Base-by-base conservation (phyloP, 345 rosid genomes). In the Corchorus olitorius region DNA sequence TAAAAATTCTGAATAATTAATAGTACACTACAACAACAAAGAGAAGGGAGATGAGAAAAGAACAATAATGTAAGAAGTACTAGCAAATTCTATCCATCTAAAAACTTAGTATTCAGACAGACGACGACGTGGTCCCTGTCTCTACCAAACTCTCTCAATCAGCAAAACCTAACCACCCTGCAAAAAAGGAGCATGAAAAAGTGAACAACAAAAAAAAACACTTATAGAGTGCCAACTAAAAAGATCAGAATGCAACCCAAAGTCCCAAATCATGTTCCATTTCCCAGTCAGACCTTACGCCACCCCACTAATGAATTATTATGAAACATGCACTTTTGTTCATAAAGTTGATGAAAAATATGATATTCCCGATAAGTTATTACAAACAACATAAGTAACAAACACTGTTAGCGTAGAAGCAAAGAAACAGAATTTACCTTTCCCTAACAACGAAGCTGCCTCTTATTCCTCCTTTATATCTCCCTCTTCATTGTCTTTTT, bases 351-450 rank as follows among this genome's bases (percentile, higher is more conserved):
- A 27, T 27, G 27, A 1, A 27, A 27, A 27, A 0, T 27, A 27
- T 27, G 66, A 37, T 75, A 52, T 75, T 71, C 74, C 62, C 3
- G 1, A 20, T 33, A 27, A 27, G 27, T 27, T 27, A 27, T 27
- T 27, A 27, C 27, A 27, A 27, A 0, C 0, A 27, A 27, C 27
- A 27, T 27, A n/a, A n/a, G n/a, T 27, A 27, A 27, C 0, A 27
- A 17, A 67, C 41, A 20, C 63, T 64, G 53, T 62, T 70, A 34
- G 79, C 79, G 68, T 75, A 64, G 12, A 72, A 65, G 76, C 64
- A 65, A 80, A 76, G 74, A 43, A 63, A 58, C 37, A 43, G 70
- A 70, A 54, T 55, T 80, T 14, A 53, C 77, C 80, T 80, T 80
- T 80, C 74, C 63, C 70, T 63, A 4, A 43, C 72, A 58, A 60